A percentile compares a stretch with the other conserved stretches of the same genome.
These are phyloP conservation scores for Fusarium xylarioides DNA, from an alignment of 2,329 filamentous ascomycete genomes.

Conservation along the genomic window DNA sequence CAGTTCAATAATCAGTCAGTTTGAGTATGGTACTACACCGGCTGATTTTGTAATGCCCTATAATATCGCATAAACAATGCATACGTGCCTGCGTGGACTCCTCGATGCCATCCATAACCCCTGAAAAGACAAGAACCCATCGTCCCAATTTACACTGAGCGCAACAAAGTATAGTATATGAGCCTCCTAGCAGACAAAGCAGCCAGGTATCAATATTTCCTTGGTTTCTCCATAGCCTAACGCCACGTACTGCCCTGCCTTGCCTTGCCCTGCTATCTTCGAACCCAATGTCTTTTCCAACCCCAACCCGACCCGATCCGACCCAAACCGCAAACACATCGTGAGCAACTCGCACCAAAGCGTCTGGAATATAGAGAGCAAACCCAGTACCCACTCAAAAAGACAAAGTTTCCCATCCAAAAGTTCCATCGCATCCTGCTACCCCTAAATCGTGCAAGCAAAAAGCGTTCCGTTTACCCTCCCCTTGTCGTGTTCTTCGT, in stretches of 20 bases:
- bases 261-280: conserved; percentile 5
- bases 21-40: conserved; percentile 9
- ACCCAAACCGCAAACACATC: conserved; percentile 18
- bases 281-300: conserved; percentile 25
- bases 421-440: conserved; percentile 1
- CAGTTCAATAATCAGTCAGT: neutral
- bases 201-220: conserved; percentile 16
- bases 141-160: conserved; percentile 10
- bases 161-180: conserved; percentile 15
- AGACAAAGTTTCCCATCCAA: conserved; percentile 18
- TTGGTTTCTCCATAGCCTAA: conserved; percentile 35
- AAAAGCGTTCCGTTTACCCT: conserved; percentile 26
- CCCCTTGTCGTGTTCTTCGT: conserved; percentile 18
- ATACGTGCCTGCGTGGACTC: conserved; percentile 25
- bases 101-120: conserved; percentile 21
- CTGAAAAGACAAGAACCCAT: conserved; percentile 11
- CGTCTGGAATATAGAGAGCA: conserved; percentile 18
- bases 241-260: conserved; percentile 26
- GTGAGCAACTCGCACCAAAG: conserved; percentile 4
- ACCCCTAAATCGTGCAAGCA: conserved; percentile 1
- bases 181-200: neutral
- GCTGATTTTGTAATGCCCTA: conserved; percentile 27
- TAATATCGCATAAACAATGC: conserved; percentile 32
- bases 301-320: conserved; percentile 11
- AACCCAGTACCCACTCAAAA: conserved; percentile 16